Base-by-base conservation (phyloP, 805 yeast species). In the Teunomyces kruisii region DNA sequence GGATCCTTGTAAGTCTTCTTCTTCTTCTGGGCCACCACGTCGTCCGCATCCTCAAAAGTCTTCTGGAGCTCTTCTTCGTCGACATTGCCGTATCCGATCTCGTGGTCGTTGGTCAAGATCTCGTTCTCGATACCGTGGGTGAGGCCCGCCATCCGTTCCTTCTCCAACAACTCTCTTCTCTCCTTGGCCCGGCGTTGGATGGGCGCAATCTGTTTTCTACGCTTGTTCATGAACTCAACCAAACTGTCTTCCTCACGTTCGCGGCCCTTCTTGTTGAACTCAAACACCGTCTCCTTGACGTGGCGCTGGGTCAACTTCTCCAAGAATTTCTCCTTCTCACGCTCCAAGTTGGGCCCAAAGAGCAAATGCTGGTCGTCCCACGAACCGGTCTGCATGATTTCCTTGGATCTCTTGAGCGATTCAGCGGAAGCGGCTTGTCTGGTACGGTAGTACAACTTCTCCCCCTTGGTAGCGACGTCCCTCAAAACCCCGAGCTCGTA, bases 281-380 rank as follows among this genome's bases (percentile, higher is more conserved):
- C 99, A 62, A 94, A 94, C 3, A 94, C 97, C 0, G 99, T 94
- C 61, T 94, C 98, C 56, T 88, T 85, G 41, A 81, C 72, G 35
- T 72, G 64, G 59, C 97, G 75, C 53, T 87, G 78, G 48, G 81
- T 80, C 48, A 94, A 70, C 55, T 82, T 81, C 4, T 81, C 86
- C 52, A 94, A 74, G 57, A 94, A 84, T 33, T 67, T 76, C 19
- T 85, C 75, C 60, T 87, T 88, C 54, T 86, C 94, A 51, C 75
- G 76, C 54, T 88, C 96, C 43, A 76, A 62, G 58, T 88, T 88
- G 26, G 79, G 76, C 16, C 95, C 95, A 61, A 90, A 88, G 43
- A 87, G 62, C 27, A 90, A 67, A 64, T 89, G 89, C 57, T 86
- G 92, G 15, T 80, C 89, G 62, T 92, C 96, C 97, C 98, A 94